Evolutionary conservation across 2,329 filamentous ascomycete species (phyloP), one percentile per base, ranked within the genome.

Genomic region (Aspergillus sojae): DNA sequence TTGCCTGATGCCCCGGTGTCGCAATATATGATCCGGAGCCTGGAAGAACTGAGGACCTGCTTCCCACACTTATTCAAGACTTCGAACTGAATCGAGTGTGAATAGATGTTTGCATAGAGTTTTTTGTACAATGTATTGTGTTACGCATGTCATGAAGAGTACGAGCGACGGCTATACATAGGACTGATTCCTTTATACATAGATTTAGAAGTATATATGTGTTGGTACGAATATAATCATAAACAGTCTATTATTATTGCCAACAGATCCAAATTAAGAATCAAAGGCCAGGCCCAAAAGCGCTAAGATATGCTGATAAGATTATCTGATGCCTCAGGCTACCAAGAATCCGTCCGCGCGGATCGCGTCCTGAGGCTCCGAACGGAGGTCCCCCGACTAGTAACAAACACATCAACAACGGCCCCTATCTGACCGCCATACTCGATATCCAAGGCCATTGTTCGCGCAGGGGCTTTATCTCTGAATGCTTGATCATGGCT

Each of bases 61-160:
- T 98, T 94, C 69, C 93, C 95, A 0, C 88, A 96, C 62, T 88
- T 97, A 66, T 97, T 99, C 84, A 95, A 91, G 77, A 56, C 16
- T 16, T 36, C 39, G 14, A 62, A 46, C 28, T 58, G 21, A 28
- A 30, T 26, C 23, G 21, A 36, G 48, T n/a, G 50, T 28, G 19
- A 14, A 56, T 56, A 50, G 50, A 48, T 19, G 26, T 50, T 41
- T 41, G 43, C 45, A 48, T 45, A 60, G 34, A 58, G 45, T 7
- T 41, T 43, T 57, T 59, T 58, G 50, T 58, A 52, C 53, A 50
- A 39, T 28, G 52, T 32, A 39, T 54, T 23, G 32, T 41, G 28
- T 43, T 45, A 62, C 45, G 59, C 48, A 63, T 60, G 26, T 54
- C 36, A 67, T 53, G 63, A 65, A 59, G 61, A 39, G 36, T 56